phyloP scores from a whole-genome alignment of 345 rosid genomes.

The Xanthoceras sorbifolium region DNA sequence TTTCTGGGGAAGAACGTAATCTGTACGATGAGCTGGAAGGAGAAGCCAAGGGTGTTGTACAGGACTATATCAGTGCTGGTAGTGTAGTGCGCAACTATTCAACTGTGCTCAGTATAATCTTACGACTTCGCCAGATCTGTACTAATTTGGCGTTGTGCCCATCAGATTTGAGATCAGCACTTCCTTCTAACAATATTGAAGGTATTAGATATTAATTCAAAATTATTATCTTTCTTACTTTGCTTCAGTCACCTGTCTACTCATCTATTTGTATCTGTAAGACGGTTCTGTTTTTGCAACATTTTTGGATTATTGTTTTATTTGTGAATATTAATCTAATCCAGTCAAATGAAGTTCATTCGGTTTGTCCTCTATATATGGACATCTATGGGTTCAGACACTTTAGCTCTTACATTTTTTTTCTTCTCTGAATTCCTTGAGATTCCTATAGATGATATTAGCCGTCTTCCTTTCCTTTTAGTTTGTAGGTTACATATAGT shows the following conservation, averaged over 20 bases:
- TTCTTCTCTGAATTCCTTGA: neutral
- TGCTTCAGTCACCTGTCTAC: neutral
- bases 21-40: constrained; percentile 78
- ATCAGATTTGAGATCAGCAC: constrained; percentile 55
- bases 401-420: neutral
- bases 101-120: constrained; percentile 62
- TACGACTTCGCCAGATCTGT: constrained; percentile 90
- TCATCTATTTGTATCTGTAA: neutral
- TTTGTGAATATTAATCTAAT: neutral
- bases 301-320: neutral
- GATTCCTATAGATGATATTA: neutral
- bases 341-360: neutral
- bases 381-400: neutral
- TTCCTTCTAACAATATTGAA: constrained; percentile 57
- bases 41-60: constrained; percentile 68
- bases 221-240: neutral
- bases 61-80: constrained; percentile 50
- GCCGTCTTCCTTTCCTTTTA: neutral
- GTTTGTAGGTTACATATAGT: neutral
- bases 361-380: neutral
- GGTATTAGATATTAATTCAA: constrained; percentile 42
- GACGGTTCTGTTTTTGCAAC: neutral
- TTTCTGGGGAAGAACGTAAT: constrained; percentile 73
- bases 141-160: constrained; percentile 68
- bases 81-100: constrained; percentile 61